A percentile compares a stretch with the other conserved stretches of the same genome.
Evolutionary conservation across 495 filamentous ascomycete genomes (phyloP).

Genomic region (Hyaloscypha hepaticicola): DNA sequence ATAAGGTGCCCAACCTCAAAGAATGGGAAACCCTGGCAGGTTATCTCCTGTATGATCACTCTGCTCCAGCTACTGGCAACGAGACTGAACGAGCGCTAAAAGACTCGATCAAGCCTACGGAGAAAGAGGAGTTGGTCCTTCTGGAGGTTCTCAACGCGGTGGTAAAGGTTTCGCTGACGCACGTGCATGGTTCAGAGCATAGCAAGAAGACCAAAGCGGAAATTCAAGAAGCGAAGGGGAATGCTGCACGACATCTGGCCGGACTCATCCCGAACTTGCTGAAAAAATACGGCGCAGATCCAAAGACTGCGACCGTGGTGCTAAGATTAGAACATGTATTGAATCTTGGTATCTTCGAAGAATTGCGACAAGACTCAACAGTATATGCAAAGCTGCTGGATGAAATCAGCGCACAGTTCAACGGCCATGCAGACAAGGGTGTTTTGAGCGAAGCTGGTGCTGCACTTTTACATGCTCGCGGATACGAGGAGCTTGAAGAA

Average conservation of each 20-base stretch:
- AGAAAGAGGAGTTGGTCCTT: constrained; percentile 79
- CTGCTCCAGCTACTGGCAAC: constrained; percentile 35
- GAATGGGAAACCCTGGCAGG: constrained; percentile 88
- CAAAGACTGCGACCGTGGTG: constrained; percentile 80
- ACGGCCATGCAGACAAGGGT: constrained; percentile 79
- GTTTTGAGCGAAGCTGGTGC: constrained; percentile 83
- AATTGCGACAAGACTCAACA: constrained; percentile 80
- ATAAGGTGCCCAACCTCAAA: constrained; percentile 71
- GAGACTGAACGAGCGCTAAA: constrained; percentile 24
- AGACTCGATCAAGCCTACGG: constrained; percentile 32
- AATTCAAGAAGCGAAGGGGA: constrained; percentile 64
- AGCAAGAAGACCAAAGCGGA: constrained; percentile 65
- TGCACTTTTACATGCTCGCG: constrained; percentile 80
- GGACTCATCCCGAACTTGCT: constrained; percentile 78
- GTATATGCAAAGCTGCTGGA: constrained; percentile 81
- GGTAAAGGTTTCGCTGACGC: constrained; percentile 64
- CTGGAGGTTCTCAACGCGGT: constrained; percentile 82
- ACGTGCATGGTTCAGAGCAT: constrained; percentile 59
- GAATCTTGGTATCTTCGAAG: constrained; percentile 84
- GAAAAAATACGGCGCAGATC: constrained; percentile 88
- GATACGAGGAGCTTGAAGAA: constrained; percentile 84
- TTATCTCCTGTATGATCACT: constrained; percentile 91
- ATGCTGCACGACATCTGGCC: constrained; percentile 71
- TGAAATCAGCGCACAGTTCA: constrained; percentile 91
- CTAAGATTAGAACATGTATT: constrained; percentile 84